Percentiles rank a stretch among this genome's conserved stretches.
Conservation (phyloP, 768 basidiomycete genomes). For the Clitopilus passeckerianus region DNA sequence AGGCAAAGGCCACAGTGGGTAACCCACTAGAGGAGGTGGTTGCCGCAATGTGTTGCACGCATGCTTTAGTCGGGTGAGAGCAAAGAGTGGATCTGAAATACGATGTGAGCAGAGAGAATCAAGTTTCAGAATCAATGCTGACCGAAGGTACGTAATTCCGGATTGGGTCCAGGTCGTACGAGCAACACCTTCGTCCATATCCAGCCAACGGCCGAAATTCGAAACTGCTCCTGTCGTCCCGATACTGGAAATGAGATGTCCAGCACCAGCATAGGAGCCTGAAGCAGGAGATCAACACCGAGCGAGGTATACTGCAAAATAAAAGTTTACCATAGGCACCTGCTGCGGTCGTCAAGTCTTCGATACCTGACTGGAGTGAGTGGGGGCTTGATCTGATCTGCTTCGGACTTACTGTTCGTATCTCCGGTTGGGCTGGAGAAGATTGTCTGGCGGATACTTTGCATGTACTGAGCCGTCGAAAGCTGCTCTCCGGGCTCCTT, state of each 20-base stretch:
- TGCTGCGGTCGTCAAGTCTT: constrained; percentile 42
- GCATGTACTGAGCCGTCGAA: constrained; percentile 44
- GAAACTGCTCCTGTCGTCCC: constrained; percentile 30
- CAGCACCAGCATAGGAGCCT: constrained; percentile 71
- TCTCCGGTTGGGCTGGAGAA: constrained; percentile 57
- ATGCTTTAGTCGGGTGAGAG: constrained; percentile 58
- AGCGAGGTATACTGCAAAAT: too few species aligned
- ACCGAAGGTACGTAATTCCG: constrained; percentile 46
- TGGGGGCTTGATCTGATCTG: constrained; percentile 1
- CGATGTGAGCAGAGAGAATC: background rate
- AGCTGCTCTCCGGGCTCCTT: constrained; percentile 38
- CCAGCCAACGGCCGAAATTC: constrained; percentile 62
- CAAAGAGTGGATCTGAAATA: constrained; percentile 44
- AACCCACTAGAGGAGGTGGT: constrained; percentile 18
- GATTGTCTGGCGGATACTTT: constrained; percentile 47
- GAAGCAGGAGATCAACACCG: too few species aligned
- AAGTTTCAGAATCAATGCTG: constrained; percentile 1
- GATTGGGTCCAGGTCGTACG: constrained; percentile 58
- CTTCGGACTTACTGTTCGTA: constrained; percentile 40
- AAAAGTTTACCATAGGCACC: constrained; percentile 55
- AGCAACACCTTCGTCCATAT: constrained; percentile 58
- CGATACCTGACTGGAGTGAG: constrained; percentile 36
- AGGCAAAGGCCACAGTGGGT: constrained; percentile 41
- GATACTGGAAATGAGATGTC: constrained; percentile 50
- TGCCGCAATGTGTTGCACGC: constrained; percentile 49